These are phyloP conservation scores for Platanthera zijinensis DNA, from an alignment of 106 monocot species.

Conservation along the genomic window DNA sequence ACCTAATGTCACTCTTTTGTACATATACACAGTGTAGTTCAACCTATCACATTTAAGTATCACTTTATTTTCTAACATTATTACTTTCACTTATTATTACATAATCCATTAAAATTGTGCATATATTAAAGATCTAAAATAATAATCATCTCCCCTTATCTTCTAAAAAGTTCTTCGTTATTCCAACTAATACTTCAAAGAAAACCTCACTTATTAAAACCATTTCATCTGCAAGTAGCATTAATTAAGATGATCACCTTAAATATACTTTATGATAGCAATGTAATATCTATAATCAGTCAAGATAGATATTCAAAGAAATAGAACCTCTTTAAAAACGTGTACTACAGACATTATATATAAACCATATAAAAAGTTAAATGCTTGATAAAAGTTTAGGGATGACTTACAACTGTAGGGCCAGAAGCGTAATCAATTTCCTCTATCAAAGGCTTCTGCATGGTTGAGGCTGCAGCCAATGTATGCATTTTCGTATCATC, in stretches of 20 bases:
- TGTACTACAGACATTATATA: background rate
- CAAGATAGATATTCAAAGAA: background rate
- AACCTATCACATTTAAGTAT: background rate
- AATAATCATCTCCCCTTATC: background rate
- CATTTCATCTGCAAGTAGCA: background rate
- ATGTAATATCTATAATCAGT: background rate
- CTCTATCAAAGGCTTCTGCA: constrained; percentile 74
- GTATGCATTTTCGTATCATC: constrained; percentile 92
- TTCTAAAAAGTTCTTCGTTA: background rate
- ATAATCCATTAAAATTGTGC: background rate
- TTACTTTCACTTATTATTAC: background rate
- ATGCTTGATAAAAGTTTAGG: background rate
- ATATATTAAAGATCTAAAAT: background rate
- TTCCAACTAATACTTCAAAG: background rate
- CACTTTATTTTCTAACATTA: background rate
- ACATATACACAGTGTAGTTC: too few species aligned
- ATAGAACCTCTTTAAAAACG: background rate
- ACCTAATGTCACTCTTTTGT: too few species aligned
- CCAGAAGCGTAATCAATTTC: constrained; percentile 52
- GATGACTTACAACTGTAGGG: constrained; percentile 75
- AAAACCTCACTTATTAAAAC: background rate
- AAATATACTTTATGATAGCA: background rate
- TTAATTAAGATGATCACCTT: background rate
- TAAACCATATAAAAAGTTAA: background rate
- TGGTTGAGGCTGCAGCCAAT: constrained; percentile 75